phyloP scores from a whole-genome alignment of 208 protist species.

The Acanthamoeba royreba region DNA sequence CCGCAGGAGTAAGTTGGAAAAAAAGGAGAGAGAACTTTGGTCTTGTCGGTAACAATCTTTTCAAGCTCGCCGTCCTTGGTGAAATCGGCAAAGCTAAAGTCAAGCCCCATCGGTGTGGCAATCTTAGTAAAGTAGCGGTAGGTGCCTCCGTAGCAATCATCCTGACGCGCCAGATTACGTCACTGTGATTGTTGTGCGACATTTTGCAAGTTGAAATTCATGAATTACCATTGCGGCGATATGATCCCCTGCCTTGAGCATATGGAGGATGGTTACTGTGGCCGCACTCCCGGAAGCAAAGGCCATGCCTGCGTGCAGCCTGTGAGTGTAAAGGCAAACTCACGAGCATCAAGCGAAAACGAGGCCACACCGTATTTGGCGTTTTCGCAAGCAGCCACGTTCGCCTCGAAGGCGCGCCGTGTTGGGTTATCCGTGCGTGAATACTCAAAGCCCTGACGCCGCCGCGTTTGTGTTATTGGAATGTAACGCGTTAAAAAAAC shows the following conservation, averaged over 20 bases:
- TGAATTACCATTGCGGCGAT: conserved; percentile 34
- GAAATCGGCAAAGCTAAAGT: conserved; percentile 87
- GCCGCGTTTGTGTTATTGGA: too few relatives aligned
- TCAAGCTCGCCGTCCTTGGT: conserved; percentile 79
- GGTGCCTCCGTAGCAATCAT: conserved; percentile 93
- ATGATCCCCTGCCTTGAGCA: conserved; percentile 79
- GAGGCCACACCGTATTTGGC: conserved; percentile 79
- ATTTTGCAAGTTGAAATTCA: too few relatives aligned
- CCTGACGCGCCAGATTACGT: too few relatives aligned
- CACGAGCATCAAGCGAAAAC: background rate
- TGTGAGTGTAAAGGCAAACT: too few relatives aligned
- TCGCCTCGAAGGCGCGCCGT: conserved; percentile 87
- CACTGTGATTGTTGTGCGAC: too few relatives aligned
- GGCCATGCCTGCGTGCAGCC: conserved; percentile 8
- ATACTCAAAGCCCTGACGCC: conserved; percentile 89
- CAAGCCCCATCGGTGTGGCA: conserved; percentile 73
- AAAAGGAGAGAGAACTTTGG: conserved; percentile 50
- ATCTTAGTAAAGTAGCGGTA: conserved; percentile 89
- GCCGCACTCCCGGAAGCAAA: conserved; percentile 90
- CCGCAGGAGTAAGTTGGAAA: background rate
- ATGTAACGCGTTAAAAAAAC: too few relatives aligned
- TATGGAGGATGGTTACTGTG: conserved; percentile 87
- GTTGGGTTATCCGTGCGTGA: conserved; percentile 93
- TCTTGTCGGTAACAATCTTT: conserved; percentile 56
- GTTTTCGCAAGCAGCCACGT: conserved; percentile 88